These are phyloP conservation scores for Mycena polygramma DNA, from an alignment of 768 basidiomycete genomes.

Conservation along the genomic window DNA sequence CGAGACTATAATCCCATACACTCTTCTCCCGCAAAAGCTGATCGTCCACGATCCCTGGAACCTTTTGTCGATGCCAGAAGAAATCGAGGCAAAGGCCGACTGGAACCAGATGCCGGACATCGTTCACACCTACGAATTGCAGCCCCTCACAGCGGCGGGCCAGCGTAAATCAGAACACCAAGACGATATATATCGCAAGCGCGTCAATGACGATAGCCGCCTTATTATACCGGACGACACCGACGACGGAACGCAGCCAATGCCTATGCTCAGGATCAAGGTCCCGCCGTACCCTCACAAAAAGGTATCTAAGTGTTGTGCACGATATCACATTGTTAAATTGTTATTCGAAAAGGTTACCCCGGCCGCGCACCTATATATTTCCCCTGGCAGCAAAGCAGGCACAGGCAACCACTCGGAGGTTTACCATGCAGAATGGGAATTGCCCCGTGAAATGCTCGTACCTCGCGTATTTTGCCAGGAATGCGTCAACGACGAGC, in stretches of 20 bases:
- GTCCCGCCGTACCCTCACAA: slow-evolving; percentile 37
- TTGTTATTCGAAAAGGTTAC: not conserved
- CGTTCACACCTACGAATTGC: slow-evolving; percentile 48
- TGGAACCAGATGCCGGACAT: slow-evolving; percentile 50
- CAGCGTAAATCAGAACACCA: slow-evolving; percentile 31
- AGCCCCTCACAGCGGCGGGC: slow-evolving; percentile 19
- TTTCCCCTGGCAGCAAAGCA: slow-evolving; percentile 51
- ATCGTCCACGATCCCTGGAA: slow-evolving; percentile 60
- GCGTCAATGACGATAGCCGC: slow-evolving; percentile 36
- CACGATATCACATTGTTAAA: no score
- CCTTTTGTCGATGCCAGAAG: slow-evolving; percentile 43
- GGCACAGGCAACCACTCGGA: slow-evolving; percentile 65
- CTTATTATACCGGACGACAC: slow-evolving; percentile 47
- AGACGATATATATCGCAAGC: slow-evolving; percentile 14
- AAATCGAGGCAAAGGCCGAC: slow-evolving; percentile 5
- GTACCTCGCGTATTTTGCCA: slow-evolving; percentile 51
- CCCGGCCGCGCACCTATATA: slow-evolving; percentile 63
- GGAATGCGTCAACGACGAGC: slow-evolving; percentile 52
- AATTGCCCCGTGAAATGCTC: slow-evolving; percentile 60
- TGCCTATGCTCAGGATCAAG: slow-evolving; percentile 26
- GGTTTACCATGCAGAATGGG: slow-evolving; percentile 63
- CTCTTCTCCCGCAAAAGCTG: slow-evolving; percentile 55
- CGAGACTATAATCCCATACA: slow-evolving; percentile 49
- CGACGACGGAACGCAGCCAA: slow-evolving; percentile 37
- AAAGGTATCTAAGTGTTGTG: not conserved